Base-by-base conservation (phyloP, 768 basidiomycete species). In the Xerocomus brunneocitrinus region DNA sequence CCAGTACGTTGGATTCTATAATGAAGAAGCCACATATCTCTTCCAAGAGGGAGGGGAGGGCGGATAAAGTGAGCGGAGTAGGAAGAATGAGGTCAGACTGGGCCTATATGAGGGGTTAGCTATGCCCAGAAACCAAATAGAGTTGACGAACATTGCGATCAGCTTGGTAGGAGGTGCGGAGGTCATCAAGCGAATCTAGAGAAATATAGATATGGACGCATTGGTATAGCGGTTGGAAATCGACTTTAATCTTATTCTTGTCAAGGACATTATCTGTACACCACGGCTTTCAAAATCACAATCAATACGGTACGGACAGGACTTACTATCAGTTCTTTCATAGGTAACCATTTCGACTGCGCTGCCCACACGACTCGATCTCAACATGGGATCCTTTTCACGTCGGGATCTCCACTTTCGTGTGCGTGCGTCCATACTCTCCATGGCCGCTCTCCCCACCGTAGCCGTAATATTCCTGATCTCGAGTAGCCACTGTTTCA, bases 11-110 rank as follows among this genome's bases (percentile, higher is more conserved):
- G 1, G 83, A 85, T 71, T 99, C 97, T 58, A 98, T 85, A 53
- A 99, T 93, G 73, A 98, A 99, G 71, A 97, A 99, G 0, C 97
- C 97, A 35, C 93, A 88, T 57, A 98, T 90, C 70, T 98, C 92
- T 67, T 95, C 89, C 25, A 91, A 87, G 22, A 98, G 75, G n/a
- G 80, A 67, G 1, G 86, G 77, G 5, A 98, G 79, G 3, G 86
- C 79, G 2, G 77, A 66, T 32, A 92, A 62, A 30, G 83, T 80
- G 22, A 91, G 74, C 0, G 86, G 85, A 27, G 75, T 75, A 1
- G 90, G 93, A 28, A 99, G 81, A 67, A 98, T 97, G 8, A 99
- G 81, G 58, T 90, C 89, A 2, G 97, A 95, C 89, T 99, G 97
- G 0, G 94, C 92, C 95, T 97, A 59, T 5, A 34, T 40, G 16